Evolutionary conservation across 371 early-diverging fungal genomes (phyloP), one percentile per base, ranked within the genome.

Genomic region (Parasitella parasitica): DNA sequence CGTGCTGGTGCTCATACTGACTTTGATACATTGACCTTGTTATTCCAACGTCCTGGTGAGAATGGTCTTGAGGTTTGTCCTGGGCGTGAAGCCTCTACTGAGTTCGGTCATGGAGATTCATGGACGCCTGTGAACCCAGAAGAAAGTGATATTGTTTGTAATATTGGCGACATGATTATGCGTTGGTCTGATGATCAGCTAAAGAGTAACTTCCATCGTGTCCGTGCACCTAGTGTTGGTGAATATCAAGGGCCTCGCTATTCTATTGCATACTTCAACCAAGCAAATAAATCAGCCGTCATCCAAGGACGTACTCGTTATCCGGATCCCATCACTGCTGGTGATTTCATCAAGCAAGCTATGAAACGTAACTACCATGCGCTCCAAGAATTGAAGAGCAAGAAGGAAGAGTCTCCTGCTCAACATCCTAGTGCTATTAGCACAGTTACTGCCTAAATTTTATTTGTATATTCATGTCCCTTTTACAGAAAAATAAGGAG

Each of bases 1-100:
- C 69, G 75, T 34, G 75, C 75, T 9, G 75, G 74, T 11, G 69
- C 74, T 9, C 74, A 74, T 24, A 74, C 74, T 9, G 74, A 74
- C 38, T 68, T 68, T 51, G 74, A 74, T 30, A 68, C 69, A 9
- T 43, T 74, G 52, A 74, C 74, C 2, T 46, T 74, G 24, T 50
- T 71, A 0, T 71, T 74, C 55, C 71, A 74, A 35, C 64, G 65
- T 5, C 68, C 66, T 18, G 71, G 71, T 16, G 63, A 68, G 34
- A 48, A 71, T 36, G 71, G 74, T 18, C 57, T 74, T 37, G 74
- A 74, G 20, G 66, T 68, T 0, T 74, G 74, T 49, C 74, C 68
- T 41, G 74, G 74, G 8, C 68, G 74, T 7, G 64, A 67, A 38
- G 69, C 62, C 8, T 69, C 67, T 4, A 70, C 74, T 9, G 68